Evolutionary conservation across 1,284 basidiomycete species (phyloP).

Genomic region (Leccinum variabile): DNA sequence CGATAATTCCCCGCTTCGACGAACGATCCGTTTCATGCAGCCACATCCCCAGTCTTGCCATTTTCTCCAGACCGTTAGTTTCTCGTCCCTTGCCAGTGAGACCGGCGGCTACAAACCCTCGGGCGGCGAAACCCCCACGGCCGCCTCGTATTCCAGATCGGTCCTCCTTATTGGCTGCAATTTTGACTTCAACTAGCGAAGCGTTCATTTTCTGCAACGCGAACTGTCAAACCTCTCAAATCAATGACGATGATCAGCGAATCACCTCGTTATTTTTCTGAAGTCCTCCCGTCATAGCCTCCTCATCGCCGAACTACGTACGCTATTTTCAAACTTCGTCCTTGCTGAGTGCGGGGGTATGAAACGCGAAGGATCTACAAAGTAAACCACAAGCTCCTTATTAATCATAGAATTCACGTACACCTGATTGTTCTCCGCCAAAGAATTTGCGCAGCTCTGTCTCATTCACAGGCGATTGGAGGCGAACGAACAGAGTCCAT

Average conservation of each 20-base stretch:
- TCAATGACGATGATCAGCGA: constrained; percentile 20
- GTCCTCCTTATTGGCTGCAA: constrained; percentile 67
- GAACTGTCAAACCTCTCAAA: constrained; percentile 5
- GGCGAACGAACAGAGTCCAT: constrained; percentile 83
- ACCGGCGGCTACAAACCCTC: constrained; percentile 69
- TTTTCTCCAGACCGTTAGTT: constrained; percentile 32
- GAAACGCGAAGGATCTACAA: constrained; percentile 70
- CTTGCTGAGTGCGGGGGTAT: constrained; percentile 51
- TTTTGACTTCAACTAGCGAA: constrained; percentile 58
- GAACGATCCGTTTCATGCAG: constrained; percentile 25
- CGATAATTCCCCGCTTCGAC: constrained; percentile 21
- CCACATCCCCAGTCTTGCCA: constrained; percentile 25
- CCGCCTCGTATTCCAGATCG: constrained; percentile 40
- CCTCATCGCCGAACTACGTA: constrained; percentile 85
- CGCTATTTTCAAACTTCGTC: constrained; percentile 57
- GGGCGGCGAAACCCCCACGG: constrained; percentile 46
- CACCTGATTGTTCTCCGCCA: constrained; percentile 61
- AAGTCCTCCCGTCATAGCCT: constrained; percentile 74
- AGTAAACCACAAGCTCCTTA: constrained; percentile 1
- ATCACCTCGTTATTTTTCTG: constrained; percentile 67
- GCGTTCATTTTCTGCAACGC: constrained; percentile 64
- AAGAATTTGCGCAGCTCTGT: constrained; percentile 76
- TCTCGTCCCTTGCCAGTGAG: constrained; percentile 46
- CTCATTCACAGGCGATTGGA: constrained; percentile 60
- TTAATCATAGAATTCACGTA: constrained; percentile 37